phyloP scores from a whole-genome alignment of 257 asterid species.

The Verbascum thapsus region DNA sequence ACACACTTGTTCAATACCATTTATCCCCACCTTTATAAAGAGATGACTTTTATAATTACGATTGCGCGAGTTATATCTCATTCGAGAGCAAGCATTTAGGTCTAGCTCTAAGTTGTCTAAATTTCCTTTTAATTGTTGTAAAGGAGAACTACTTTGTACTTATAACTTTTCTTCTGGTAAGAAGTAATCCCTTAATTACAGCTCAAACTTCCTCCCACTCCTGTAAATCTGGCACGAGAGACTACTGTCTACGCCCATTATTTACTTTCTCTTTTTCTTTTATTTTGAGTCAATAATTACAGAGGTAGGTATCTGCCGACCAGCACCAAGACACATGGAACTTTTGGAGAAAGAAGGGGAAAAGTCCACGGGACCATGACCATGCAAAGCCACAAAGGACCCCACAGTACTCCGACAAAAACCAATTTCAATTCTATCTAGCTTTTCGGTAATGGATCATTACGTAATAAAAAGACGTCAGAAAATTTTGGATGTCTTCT shows the following conservation, averaged over 20 bases:
- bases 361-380: not conserved
- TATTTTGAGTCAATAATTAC: not conserved
- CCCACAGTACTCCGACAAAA: constrained; percentile 12
- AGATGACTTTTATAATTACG: not conserved
- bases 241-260: no score
- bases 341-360: not conserved
- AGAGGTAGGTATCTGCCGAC: not conserved
- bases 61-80: not conserved
- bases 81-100: constrained; percentile 1
- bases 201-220: constrained; percentile 5
- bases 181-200: constrained; percentile 5
- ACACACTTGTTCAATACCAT: not conserved
- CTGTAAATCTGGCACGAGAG: not conserved
- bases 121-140: not conserved
- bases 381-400: constrained; percentile 11
- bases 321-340: not conserved
- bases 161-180: not conserved
- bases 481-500: not conserved
- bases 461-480: not conserved
- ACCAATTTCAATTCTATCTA: not conserved
- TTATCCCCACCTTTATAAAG: constrained; percentile 2
- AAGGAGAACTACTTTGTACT: constrained; percentile 6
- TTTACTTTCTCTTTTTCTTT: no score
- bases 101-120: not conserved
- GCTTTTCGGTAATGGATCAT: no score